Evolutionary conservation across 768 basidiomycete species (phyloP), one percentile per base, ranked within the genome.

Genomic region (Boletus tylopilopsis): DNA sequence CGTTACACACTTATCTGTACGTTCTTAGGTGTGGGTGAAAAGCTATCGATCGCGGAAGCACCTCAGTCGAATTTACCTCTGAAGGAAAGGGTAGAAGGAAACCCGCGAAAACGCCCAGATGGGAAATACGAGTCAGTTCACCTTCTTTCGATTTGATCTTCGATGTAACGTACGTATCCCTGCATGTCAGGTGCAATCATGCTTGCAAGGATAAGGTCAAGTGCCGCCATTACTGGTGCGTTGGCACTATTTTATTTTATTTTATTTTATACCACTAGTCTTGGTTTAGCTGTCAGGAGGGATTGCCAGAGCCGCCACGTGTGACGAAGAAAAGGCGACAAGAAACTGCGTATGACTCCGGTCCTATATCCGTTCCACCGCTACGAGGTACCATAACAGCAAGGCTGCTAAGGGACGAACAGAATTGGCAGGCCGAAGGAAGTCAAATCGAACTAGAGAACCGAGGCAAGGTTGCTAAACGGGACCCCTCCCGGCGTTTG

Each of bases 141-240:
- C 33, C 11, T 35, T 30, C 25, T 25, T 42, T 37, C 15, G n/a
- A 25, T 15, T 27, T n/a, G 12, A 10, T 15, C 11, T 41, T n/a
- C 21, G 27, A 24, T 19, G 8, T 44, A 19, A 47, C 24, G 18
- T 41, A 16, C 15, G 16, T 30, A 24, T n/a, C 42, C 27, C 34
- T 37, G 35, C 10, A n/a, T 12, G 29, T 47, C 33, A 90, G 88
- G 42, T 93, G 90, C 60, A 87, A 87, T 56, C 90, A 93, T 57
- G 44, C 76, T 19, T 93, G 90, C 74, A 88, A 85, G 63, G 81
- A 90, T 59, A 92, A 90, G 66, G 68, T 71, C 5, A 75, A 71
- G 36, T 93, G 90, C 61, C 78, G 84, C 22, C 90, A 93, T 70
- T 63, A 83, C 30, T 92, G 90, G 90, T 54, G 72, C 35, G 43